Conservation (phyloP, 352 stramenopile genomes). For the Globisporangium mamillatum region DNA sequence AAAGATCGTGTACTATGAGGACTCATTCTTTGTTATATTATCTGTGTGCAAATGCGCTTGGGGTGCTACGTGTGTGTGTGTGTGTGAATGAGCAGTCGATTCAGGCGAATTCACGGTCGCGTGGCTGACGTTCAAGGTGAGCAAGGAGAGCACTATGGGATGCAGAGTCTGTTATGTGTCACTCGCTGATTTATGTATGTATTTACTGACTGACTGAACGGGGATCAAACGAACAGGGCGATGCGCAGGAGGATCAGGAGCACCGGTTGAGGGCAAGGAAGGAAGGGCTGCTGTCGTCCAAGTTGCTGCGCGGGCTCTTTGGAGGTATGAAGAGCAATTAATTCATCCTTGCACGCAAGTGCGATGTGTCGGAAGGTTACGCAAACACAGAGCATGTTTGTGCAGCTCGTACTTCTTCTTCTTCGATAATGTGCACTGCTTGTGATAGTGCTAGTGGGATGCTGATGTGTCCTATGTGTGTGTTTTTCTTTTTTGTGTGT, state of each 20-base stretch:
- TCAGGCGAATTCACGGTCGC: conserved; percentile 77
- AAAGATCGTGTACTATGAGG: background rate
- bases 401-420: background rate
- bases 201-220: background rate
- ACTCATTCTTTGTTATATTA: background rate
- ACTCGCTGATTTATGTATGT: background rate
- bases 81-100: conserved; percentile 42
- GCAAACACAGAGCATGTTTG: background rate
- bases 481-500: conserved; percentile 3
- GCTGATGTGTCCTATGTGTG: background rate
- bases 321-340: conserved; percentile 38
- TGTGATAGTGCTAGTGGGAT: background rate
- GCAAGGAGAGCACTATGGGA: background rate
- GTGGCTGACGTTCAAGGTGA: conserved; percentile 86
- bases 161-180: too few relatives aligned
- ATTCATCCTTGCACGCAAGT: background rate
- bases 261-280: conserved; percentile 70
- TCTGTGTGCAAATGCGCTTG: background rate
- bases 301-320: conserved; percentile 72
- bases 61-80: background rate
- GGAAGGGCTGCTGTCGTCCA: conserved; percentile 65
- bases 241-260: conserved; percentile 63
- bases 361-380: background rate
- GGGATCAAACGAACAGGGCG: conserved; percentile 33
- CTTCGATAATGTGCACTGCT: background rate